Evolutionary conservation across 176 grass and related monocot species (phyloP), one percentile per base, ranked within the genome.

Genomic region (Dendrocalamus sinicus): DNA sequence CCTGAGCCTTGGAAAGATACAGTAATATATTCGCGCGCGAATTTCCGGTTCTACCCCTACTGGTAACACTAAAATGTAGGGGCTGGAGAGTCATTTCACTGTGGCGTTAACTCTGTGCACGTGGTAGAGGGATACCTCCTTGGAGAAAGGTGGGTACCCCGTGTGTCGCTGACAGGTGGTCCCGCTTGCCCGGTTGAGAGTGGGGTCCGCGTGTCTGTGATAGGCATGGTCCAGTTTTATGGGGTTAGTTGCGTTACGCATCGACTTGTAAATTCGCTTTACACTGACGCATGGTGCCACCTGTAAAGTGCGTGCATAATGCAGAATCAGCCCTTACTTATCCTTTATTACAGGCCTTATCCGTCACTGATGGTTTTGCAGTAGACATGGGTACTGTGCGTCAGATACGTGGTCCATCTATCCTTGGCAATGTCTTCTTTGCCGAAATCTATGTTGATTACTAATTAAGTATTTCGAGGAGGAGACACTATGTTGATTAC

Each of bases 1-100:
- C 52, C 52, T 0, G 52, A 54, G 7, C 52, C 45, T 52, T 16
- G 30, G 28, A 9, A 37, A 17, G 14, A 23, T 4, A 28, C 12
- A 14, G 4, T 50, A 50, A 13, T 20, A 81, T 57, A 53, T 24
- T 5, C 3, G 44, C 35, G 2, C 5, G 7, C 0, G 64, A 28
- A 43, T 67, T 89, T 23, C 32, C 50, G 2, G 12, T 23, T 39
- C 3, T 85, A 6, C 84, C 87, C 76, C 17, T 15, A 50, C 14
- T 2, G 6, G 8, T 4, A 2, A 17, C 65, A n/a, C 28, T 64
- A 19, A 12, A 53, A 26, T 17, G 13, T 23, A 58, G 47, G 75
- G 83, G 26, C 23, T 41, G 22, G 12, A 0, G 14, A 23, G 73
- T 89, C 80, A 77, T 77, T 81, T 63, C 53, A 0, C 13, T 0